Base-by-base conservation (phyloP, 306 rosid species). In the Rosa chinensis region DNA sequence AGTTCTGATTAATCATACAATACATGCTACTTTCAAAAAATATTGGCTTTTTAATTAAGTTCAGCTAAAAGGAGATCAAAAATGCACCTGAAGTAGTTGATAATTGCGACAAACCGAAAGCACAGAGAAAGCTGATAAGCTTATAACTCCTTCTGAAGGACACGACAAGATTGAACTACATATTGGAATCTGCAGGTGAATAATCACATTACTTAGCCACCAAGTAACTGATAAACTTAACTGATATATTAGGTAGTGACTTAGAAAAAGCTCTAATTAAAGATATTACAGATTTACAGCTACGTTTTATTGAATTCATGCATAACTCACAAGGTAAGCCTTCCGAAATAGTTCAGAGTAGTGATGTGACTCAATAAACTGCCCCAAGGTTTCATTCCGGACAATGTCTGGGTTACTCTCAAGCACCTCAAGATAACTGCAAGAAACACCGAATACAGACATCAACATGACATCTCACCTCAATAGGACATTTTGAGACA, bases 251-350 rank as follows among this genome's bases (percentile, higher is more conserved):
- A 12, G 5, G 1, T 12, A 13, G 53, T 49, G 53, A 4, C 18
- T 12, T 32, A 49, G 5, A 3, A 49, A 49, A 49, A 32, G 18
- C n/a, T 14, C 39, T 6, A 5, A 37, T 0, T 4, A 40, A n/a
- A 49, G 37, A 32, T 32, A 32, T 32, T 32, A 2, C 37, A 32
- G 37, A 32, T 32, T 32, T 32, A 32, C 37, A 2, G 37, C 37
- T 2, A 32, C 37, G 37, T 4, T 39, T 4, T 2, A 52, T 35
- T 35, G 53, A 49, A 80, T 93, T 89, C 72, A 93, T 49, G 53
- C 53, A 10, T 96, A 78, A 93, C 96, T 89, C 73, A 93, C 98
- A 77, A 93, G 93, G 73, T 91, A 93, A 53, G 92, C 98, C 76
- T 91, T 87, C 78, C 76, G 90, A 84, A 93, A 93, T 32, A 32